Evolutionary conservation across 2,329 filamentous ascomycete species (phyloP).

Genomic region (Fusarium sublunatum): DNA sequence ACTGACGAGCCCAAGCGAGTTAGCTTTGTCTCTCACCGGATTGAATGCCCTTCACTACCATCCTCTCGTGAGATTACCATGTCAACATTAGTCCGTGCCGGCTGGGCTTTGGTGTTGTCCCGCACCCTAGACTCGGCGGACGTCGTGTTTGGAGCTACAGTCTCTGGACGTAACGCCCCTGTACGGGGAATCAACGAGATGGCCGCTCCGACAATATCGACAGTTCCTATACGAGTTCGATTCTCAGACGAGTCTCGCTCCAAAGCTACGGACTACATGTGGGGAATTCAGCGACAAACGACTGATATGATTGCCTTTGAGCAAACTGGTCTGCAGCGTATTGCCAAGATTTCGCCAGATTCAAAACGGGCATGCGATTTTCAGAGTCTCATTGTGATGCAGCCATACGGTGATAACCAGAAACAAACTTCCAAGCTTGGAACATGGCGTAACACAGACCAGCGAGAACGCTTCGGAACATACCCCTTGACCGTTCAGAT

Average conservation of each 20-base stretch:
- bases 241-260: not conserved
- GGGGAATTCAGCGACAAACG: conserved; percentile 47
- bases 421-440: no score
- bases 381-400: no score
- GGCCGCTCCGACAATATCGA: conserved; percentile 51
- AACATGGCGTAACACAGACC: no score
- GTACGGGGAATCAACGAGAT: conserved; percentile 39
- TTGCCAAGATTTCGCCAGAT: conserved; percentile 22
- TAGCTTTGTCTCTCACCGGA: no score
- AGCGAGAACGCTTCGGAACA: no score
- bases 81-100: conserved; percentile 28
- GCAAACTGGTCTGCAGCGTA: conserved; percentile 37
- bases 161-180: conserved; percentile 43
- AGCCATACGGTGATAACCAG: no score
- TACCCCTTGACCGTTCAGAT: no score
- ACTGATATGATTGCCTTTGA: conserved; percentile 33
- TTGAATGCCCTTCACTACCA: no score
- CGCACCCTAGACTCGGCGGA: conserved; percentile 30
- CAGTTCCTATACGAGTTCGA: conserved; percentile 38
- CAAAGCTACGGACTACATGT: conserved; percentile 42
- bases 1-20: no score
- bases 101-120: conserved; percentile 45
- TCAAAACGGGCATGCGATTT: no score
- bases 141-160: conserved; percentile 41
- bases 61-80: not conserved